Evolutionary conservation across 768 basidiomycete genomes (phyloP).

Genomic region (Termitomyces sp.): DNA sequence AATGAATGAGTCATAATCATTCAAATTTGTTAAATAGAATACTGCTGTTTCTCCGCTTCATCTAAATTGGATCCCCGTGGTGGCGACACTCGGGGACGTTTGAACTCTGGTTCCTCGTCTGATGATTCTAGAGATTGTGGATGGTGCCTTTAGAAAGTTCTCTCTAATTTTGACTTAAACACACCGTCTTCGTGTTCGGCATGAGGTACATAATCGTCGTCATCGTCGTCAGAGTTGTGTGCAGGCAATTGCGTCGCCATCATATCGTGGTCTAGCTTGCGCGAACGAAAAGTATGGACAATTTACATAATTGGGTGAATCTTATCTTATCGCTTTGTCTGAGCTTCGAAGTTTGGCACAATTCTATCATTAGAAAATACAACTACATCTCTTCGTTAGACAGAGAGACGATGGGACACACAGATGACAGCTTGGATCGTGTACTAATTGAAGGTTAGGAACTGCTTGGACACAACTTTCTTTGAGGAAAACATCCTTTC

Average conservation of each 20-base stretch:
- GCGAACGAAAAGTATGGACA: too few relatives aligned
- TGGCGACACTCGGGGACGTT: conserved; percentile 25
- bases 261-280: conserved; percentile 1
- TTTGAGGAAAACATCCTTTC: background rate
- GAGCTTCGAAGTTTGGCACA: too few relatives aligned
- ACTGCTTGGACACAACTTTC: background rate
- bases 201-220: conserved; percentile 66
- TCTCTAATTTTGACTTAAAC: background rate
- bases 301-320: background rate
- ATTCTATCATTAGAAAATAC: too few relatives aligned
- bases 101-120: conserved; percentile 29
- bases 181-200: conserved; percentile 28
- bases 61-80: conserved; percentile 27
- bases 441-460: background rate
- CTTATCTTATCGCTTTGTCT: background rate
- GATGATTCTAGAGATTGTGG: conserved; percentile 31
- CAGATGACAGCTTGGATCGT: background rate
- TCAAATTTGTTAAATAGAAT: conserved; percentile 4
- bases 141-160: background rate
- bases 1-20: conserved; percentile 2
- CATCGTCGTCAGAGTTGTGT: conserved; percentile 52
- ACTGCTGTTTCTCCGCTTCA: conserved; percentile 40
- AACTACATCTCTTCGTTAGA: too few relatives aligned
- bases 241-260: conserved; percentile 7
- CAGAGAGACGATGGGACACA: background rate